Conservation (phyloP, 2,329 filamentous ascomycete genomes). For the Xylaria sp. region DNA sequence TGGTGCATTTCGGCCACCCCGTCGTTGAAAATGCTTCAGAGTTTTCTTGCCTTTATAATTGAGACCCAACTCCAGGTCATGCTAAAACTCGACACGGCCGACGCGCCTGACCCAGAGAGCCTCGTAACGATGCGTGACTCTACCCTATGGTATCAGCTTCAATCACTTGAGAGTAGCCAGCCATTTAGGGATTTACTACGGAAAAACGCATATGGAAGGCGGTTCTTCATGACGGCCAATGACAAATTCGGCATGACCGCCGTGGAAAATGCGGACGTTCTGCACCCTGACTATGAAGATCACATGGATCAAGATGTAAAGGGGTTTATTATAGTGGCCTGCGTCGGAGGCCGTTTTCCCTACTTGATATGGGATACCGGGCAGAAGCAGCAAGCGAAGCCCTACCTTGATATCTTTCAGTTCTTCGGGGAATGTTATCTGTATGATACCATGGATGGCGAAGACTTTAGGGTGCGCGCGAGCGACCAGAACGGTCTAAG, state of each 20-base stretch:
- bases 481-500: not conserved
- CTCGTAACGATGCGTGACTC: rapidly evolving
- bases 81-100: not conserved
- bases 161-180: not conserved
- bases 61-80: not conserved
- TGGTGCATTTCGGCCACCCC: not conserved
- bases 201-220: conserved; percentile 1
- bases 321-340: not conserved
- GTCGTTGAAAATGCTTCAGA: not conserved
- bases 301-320: not conserved
- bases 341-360: not conserved
- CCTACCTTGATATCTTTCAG: not conserved
- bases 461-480: not conserved
- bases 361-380: not conserved
- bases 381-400: too few relatives aligned
- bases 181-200: not conserved
- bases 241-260: conserved; percentile 6
- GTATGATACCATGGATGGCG: not conserved
- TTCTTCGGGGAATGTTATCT: not conserved
- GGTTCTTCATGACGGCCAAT: not conserved
- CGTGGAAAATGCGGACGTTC: not conserved
- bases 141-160: too few relatives aligned
- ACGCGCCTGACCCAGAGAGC: too few relatives aligned
- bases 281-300: not conserved
- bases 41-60: not conserved